Evolutionary conservation across 768 basidiomycete species (phyloP), one percentile per base, ranked within the genome.

Genomic region (Leccinellum albellum): DNA sequence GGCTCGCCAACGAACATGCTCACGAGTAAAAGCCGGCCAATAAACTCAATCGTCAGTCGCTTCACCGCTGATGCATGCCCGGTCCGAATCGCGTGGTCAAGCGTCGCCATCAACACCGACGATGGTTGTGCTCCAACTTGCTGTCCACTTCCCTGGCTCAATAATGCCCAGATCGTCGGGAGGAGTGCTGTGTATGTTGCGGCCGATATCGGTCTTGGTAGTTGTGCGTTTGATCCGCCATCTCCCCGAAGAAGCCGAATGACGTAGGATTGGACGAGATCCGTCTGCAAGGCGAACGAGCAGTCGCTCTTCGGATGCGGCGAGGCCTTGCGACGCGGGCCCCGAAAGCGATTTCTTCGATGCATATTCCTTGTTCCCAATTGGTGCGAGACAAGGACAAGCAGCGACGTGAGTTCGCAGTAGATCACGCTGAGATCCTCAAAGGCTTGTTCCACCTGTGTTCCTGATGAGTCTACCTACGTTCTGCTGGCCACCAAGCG

Each of bases 141-240:
- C 51, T 53, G 53, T 9, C 61, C 70, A n/a, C 62, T 66, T 60
- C 74, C 62, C 63, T 78, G 76, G 73, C 81, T 86, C 57, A 92
- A 68, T 58, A 91, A 73, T 33, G 84, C 83, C 90, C 88, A 94
- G 51, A 90, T 78, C 1, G 89, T 88, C 15, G 92, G 92, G 29
- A 91, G 74, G 50, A 94, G 77, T 4, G 84, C 77, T 5, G 69
- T 66, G 70, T 93, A 94, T n/a, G 81, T 78, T 37, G 73, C 63
- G 5, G 83, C 74, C 28, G 79, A 78, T 52, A 92, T 74, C 4
- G 81, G 71, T 32, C 79, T 78, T 44, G 76, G 75, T n/a, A 83
- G 71, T 56, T 81, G 81, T 40, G 55, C 63, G n/a, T 57, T 56
- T 52, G 75, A 73, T 55, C 70, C 64, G 23, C 75, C 72, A 66